These are phyloP conservation scores for Paradendryphiella salina DNA, from an alignment of 2,329 filamentous ascomycete genomes.

Conservation along the genomic window DNA sequence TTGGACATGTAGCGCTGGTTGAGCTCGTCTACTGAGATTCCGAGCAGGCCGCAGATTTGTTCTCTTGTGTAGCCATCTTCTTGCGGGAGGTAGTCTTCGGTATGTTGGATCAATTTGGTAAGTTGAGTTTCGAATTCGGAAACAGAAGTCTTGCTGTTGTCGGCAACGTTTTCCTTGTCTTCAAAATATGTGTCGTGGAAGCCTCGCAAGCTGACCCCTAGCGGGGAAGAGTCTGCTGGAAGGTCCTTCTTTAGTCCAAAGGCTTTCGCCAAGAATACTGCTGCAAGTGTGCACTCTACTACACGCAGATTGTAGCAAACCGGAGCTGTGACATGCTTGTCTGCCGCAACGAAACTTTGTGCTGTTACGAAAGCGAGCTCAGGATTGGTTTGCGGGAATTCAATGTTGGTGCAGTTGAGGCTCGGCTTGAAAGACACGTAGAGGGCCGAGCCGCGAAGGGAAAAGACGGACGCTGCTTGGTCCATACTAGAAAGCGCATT, in stretches of 20 bases:
- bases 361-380: constrained; percentile 91
- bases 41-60: constrained; percentile 75
- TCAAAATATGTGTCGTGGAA: constrained; percentile 84
- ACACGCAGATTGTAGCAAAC: constrained; percentile 97
- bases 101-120: constrained; percentile 69
- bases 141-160: constrained; percentile 54
- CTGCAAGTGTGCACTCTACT: constrained; percentile 90
- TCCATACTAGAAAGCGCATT: constrained; percentile 72
- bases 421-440: constrained; percentile 87
- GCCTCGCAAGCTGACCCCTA: constrained; percentile 80
- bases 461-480: constrained; percentile 94
- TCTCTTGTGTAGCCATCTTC: constrained; percentile 85
- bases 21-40: constrained; percentile 69
- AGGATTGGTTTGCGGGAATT: constrained; percentile 78
- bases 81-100: constrained; percentile 71
- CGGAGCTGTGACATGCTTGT: constrained; percentile 92
- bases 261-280: constrained; percentile 65
- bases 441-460: constrained; percentile 79
- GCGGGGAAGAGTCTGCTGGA: constrained; percentile 75
- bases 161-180: constrained; percentile 52
- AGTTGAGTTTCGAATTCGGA: constrained; percentile 65
- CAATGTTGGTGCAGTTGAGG: constrained; percentile 74
- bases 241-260: constrained; percentile 63
- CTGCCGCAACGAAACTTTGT: constrained; percentile 89
- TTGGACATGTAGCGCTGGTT: constrained; percentile 79